phyloP scores from a whole-genome alignment of 352 stramenopile genomes.

The Pythium oligandrum region DNA sequence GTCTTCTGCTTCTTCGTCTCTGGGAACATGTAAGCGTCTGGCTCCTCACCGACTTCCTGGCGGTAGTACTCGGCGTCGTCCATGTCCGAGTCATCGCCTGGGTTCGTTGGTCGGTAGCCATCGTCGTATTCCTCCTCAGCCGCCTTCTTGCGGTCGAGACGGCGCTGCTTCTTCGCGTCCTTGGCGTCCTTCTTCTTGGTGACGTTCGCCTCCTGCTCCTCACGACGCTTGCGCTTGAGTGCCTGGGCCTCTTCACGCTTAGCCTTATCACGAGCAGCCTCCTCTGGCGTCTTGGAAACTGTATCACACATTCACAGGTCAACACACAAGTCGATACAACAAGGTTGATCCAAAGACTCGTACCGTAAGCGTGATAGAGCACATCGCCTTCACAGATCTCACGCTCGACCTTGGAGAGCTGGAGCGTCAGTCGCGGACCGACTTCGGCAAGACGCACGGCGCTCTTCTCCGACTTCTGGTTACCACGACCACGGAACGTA shows the following conservation, averaged over 20 bases:
- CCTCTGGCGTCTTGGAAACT: constrained; percentile 82
- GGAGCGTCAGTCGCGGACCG: constrained; percentile 92
- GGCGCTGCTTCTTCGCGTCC: constrained; percentile 74
- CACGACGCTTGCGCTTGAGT: constrained; percentile 81
- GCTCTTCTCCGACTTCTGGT: constrained; percentile 90
- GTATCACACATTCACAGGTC: not conserved
- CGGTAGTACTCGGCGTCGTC: constrained; percentile 83
- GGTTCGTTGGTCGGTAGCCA: constrained; percentile 36
- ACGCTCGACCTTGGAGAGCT: constrained; percentile 96
- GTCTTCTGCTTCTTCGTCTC: constrained; percentile 53
- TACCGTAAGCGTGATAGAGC: constrained; percentile 94
- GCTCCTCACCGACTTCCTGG: constrained; percentile 77
- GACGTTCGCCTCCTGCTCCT: constrained; percentile 89
- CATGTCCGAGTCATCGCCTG: constrained; percentile 53
- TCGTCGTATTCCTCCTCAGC: constrained; percentile 40
- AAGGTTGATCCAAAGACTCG: constrained; percentile 1
- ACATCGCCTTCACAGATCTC: constrained; percentile 96
- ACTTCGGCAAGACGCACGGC: constrained; percentile 96
- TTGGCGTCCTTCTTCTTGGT: constrained; percentile 81
- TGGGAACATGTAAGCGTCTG: constrained; percentile 76
- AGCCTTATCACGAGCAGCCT: constrained; percentile 74
- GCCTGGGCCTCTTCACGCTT: constrained; percentile 62
- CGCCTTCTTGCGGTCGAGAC: constrained; percentile 52
- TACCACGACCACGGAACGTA: constrained; percentile 89
- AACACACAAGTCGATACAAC: constrained; percentile 1